Conservation (phyloP, 2,329 filamentous ascomycete species). For the Colletotrichum horii region DNA sequence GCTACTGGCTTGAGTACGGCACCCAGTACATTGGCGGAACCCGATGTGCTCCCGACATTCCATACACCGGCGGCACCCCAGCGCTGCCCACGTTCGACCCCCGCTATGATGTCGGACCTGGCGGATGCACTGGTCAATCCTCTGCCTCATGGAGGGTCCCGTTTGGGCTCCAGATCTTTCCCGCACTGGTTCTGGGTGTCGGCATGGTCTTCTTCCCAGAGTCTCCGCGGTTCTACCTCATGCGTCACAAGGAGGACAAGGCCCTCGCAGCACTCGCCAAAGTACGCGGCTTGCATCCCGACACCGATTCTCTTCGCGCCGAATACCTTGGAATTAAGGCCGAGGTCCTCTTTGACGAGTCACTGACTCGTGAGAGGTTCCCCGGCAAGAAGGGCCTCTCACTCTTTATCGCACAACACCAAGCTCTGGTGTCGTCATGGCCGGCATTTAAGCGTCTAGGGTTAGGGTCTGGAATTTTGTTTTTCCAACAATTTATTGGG, state of each 20-base stretch:
- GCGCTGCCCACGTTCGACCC: constrained; percentile 45
- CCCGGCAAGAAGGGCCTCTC: constrained; percentile 33
- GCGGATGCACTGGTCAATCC: constrained; percentile 46
- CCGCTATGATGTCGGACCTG: constrained; percentile 39
- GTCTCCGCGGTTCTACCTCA: constrained; percentile 38
- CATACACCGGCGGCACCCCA: constrained; percentile 48
- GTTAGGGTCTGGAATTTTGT: constrained; percentile 29
- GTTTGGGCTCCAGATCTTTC: constrained; percentile 49
- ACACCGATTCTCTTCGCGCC: constrained; percentile 30
- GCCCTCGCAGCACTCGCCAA: constrained; percentile 34
- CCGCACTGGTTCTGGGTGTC: constrained; percentile 58
- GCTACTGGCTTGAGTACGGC: constrained; percentile 47
- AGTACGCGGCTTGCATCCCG: constrained; percentile 36
- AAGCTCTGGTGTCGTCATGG: constrained; percentile 31
- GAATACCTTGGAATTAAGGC: constrained; percentile 42
- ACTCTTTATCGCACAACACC: constrained; percentile 35
- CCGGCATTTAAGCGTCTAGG: constrained; percentile 46
- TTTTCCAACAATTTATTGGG: background rate
- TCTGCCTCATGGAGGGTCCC: constrained; percentile 51
- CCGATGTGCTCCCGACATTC: constrained; percentile 50
- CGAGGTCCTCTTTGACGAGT: constrained; percentile 39
- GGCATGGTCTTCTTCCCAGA: constrained; percentile 60
- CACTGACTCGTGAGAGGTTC: constrained; percentile 30
- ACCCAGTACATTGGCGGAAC: constrained; percentile 47
- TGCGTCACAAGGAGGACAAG: constrained; percentile 33